Evolutionary conservation across 768 basidiomycete species (phyloP), one percentile per base, ranked within the genome.

Genomic region (Kwoniella pini): DNA sequence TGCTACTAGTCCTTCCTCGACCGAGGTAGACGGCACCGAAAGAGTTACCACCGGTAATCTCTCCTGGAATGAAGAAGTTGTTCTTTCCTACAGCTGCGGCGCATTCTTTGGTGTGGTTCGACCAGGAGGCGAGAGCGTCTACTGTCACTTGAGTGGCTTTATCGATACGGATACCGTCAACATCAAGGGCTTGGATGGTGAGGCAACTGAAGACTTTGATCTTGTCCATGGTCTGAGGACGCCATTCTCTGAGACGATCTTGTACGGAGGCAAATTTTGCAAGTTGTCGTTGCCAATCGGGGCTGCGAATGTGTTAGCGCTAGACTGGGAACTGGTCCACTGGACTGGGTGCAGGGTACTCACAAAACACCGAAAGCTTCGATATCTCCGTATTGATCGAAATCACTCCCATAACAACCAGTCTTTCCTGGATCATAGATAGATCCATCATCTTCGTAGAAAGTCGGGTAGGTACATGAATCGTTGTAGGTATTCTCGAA

Each of bases 261-360:
- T 96, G 93, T 3, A 95, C 93, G 57, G 92, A 94, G 36, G 93
- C 91, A 78, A 95, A 95, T 75, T 96, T 96, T 67, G 91, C 85
- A 21, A 96, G 81, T 77, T 96, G 89, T 83, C 93, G 92, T 74
- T 95, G 85, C 89, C 79, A 80, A 72, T 77, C 79, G 44, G 77
- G 76, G 72, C 72, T 72, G 62, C 12, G 17, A 2, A 27, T 52
- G 19, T 4, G 27, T 58, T 36, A 59, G 50, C 48, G 27, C 33
- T 42, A 21, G 19, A 26, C 36, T 17, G 21, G 19, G 33, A 7
- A 31, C n/a, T n/a, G n/a, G n/a, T n/a, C n/a, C n/a, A n/a, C n/a
- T n/a, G n/a, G n/a, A n/a, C n/a, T n/a, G 19, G 48, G n/a, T 12
- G 10, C 7, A 27, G 24, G 2, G 43, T 86, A 92, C 80, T 91